Conservation (phyloP, 371 early-diverging fungal genomes). For the Mucor lusitanicus region DNA sequence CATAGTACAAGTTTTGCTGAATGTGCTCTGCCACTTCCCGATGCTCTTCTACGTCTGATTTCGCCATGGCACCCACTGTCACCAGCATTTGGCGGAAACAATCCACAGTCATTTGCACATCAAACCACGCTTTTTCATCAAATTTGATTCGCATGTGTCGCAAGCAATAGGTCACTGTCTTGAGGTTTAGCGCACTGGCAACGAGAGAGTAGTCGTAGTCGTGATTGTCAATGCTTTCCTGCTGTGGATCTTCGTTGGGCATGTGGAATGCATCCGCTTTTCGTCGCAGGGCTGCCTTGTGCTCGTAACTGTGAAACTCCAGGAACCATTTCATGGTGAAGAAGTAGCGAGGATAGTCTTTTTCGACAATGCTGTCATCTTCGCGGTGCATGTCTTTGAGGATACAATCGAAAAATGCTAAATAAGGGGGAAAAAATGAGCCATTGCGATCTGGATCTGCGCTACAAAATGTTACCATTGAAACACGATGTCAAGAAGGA, state of each 20-base stretch:
- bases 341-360: conserved; percentile 46
- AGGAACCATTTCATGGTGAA: conserved; percentile 45
- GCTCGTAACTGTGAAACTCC: conserved; percentile 35
- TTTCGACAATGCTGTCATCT: conserved; percentile 53
- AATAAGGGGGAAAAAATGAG: background rate
- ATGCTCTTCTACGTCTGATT: conserved; percentile 51
- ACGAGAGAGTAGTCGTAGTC: conserved; percentile 60
- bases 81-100: conserved; percentile 67
- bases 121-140: conserved; percentile 61
- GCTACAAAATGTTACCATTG: conserved; percentile 50
- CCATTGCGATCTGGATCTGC: background rate
- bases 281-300: conserved; percentile 11
- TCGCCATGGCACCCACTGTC: conserved; percentile 54
- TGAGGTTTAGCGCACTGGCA: conserved; percentile 53
- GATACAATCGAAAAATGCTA: conserved; percentile 60
- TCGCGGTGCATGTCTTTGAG: conserved; percentile 65
- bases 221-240: conserved; percentile 7
- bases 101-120: conserved; percentile 56
- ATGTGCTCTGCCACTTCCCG: conserved; percentile 64
- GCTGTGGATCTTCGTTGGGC: background rate
- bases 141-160: conserved; percentile 46
- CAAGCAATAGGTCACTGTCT: conserved; percentile 51
- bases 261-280: background rate
- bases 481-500: conserved; percentile 62
- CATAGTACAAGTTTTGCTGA: conserved; percentile 74